phyloP scores from a whole-genome alignment of 805 yeast genomes.

The Dipodascus albidus region DNA sequence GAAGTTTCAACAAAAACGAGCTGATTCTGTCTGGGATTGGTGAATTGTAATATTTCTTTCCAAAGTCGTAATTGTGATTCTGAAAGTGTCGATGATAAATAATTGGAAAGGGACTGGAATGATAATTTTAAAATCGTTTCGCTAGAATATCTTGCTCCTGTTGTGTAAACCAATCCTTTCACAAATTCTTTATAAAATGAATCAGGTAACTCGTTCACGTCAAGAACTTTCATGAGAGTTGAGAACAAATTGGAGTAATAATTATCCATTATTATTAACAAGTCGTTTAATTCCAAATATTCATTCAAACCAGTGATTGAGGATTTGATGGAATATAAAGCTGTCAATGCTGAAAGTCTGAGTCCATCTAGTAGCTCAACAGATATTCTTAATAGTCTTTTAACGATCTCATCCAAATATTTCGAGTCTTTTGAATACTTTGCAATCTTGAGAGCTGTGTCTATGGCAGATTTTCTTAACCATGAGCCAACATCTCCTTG shows the following conservation, averaged over 20 bases:
- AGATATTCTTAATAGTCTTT: conserved; percentile 37
- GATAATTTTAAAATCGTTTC: conserved; percentile 8
- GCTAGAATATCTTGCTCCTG: conserved; percentile 16
- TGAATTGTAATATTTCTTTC: neutral
- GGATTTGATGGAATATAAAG: conserved; percentile 20
- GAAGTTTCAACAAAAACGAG: conserved; percentile 3
- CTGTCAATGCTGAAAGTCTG: conserved; percentile 31
- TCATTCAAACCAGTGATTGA: neutral
- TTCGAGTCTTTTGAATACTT: conserved; percentile 21
- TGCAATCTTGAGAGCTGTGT: conserved; percentile 22
- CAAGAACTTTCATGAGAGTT: conserved; percentile 14
- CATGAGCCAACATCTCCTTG: conserved; percentile 91
- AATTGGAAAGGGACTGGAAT: conserved; percentile 5
- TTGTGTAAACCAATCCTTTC: conserved; percentile 24
- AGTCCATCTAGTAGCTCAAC: conserved; percentile 55
- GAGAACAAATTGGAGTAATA: neutral
- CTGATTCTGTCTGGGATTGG: neutral
- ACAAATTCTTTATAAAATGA: conserved; percentile 7
- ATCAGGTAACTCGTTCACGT: conserved; percentile 7
- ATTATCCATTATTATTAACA: neutral
- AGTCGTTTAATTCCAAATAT: neutral
- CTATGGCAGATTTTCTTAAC: conserved; percentile 43
- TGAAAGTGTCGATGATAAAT: conserved; percentile 2
- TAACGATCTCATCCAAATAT: neutral
- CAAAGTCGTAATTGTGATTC: conserved; percentile 4